phyloP scores from a whole-genome alignment of 169 alveolate genomes.

The Eimeria acervulina region DNA sequence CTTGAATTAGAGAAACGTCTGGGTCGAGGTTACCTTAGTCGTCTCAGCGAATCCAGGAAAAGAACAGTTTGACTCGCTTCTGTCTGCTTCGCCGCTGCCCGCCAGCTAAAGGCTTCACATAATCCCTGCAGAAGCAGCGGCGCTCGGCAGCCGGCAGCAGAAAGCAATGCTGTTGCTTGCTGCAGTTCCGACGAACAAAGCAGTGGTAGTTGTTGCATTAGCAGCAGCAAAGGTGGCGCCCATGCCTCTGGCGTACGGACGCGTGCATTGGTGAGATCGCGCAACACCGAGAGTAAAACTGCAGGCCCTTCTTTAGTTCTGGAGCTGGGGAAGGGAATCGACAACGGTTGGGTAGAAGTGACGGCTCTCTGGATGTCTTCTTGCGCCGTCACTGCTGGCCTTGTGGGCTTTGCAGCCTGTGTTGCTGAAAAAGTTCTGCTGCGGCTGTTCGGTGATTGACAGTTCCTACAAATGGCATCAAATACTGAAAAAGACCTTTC shows the following conservation, averaged over 20 bases:
- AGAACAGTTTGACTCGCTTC: constrained; percentile 40
- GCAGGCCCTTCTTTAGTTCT: constrained; percentile 23
- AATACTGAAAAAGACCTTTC: constrained; percentile 53
- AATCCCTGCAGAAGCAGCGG: constrained; percentile 68
- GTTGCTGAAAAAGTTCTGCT: constrained; percentile 18
- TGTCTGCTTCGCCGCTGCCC: constrained; percentile 49
- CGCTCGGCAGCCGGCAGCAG: constrained; percentile 66
- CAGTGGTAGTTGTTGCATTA: constrained; percentile 51
- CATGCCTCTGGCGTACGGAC: constrained; percentile 63
- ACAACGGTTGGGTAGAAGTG: not conserved
- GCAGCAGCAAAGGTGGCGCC: constrained; percentile 56
- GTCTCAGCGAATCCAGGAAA: constrained; percentile 52
- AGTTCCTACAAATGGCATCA: constrained; percentile 13
- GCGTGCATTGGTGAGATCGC: constrained; percentile 54
- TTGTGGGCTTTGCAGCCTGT: not conserved
- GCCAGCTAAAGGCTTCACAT: constrained; percentile 69
- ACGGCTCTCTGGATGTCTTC: not conserved
- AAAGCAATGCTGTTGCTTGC: constrained; percentile 38
- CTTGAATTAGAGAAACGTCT: not conserved
- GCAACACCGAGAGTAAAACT: constrained; percentile 37
- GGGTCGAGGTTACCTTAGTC: not conserved
- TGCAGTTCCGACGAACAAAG: constrained; percentile 53
- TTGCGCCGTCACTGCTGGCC: not conserved
- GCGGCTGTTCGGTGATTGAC: not conserved
- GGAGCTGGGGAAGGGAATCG: constrained; percentile 35